Conservation (phyloP, 75 land plant genomes). For the Cryptomeria japonica region DNA sequence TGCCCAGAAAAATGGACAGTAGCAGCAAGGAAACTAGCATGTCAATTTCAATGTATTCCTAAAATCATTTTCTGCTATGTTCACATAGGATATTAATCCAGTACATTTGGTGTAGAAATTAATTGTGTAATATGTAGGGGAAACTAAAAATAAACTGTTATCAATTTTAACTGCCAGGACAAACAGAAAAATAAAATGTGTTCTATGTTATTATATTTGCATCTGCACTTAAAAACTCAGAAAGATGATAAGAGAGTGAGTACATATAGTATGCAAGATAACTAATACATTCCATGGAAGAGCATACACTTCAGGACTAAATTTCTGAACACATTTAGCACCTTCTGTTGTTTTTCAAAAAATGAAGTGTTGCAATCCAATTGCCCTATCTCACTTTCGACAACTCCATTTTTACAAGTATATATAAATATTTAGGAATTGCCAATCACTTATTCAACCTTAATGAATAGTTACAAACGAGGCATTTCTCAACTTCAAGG, state of each 20-base stretch:
- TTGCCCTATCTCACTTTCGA: background rate
- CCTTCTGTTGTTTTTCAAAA: background rate
- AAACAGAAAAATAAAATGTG: background rate
- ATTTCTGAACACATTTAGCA: background rate
- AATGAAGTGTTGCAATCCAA: background rate
- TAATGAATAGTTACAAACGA: background rate
- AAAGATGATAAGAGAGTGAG: background rate
- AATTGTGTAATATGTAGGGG: background rate
- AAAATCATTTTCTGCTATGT: background rate
- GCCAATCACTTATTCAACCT: background rate
- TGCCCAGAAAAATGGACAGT: background rate
- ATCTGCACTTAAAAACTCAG: background rate
- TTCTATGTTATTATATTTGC: background rate
- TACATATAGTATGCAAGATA: background rate
- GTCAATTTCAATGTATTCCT: background rate
- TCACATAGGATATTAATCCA: background rate
- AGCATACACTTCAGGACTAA: background rate
- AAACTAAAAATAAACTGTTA: background rate
- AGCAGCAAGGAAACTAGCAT: too few relatives aligned
- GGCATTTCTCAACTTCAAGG: background rate
- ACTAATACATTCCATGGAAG: background rate
- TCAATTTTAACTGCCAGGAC: background rate
- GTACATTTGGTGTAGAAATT: background rate
- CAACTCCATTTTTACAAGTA: background rate
- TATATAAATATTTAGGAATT: background rate